These are phyloP conservation scores for Podaxis mareebaensis DNA, from an alignment of 768 basidiomycete species.

Conservation along the genomic window DNA sequence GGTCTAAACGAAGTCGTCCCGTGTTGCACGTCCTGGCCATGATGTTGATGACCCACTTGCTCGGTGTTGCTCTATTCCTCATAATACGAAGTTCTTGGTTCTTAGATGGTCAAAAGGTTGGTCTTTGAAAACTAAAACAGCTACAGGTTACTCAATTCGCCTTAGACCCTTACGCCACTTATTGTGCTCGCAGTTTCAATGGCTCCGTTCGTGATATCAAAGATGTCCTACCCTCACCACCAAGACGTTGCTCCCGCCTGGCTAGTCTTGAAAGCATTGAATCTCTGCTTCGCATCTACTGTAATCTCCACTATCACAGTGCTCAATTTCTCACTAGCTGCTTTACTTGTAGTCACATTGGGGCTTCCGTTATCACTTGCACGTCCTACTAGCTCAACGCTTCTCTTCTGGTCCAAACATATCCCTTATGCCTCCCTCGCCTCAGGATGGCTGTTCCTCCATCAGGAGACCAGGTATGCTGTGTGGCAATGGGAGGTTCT, in stretches of 20 bases:
- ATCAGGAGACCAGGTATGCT: constrained; percentile 46
- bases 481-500: constrained; percentile 80
- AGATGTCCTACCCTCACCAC: constrained; percentile 25
- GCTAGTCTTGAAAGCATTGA: constrained; percentile 65
- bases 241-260: constrained; percentile 39
- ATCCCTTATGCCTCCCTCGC: constrained; percentile 47
- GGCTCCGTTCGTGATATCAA: constrained; percentile 34
- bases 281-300: constrained; percentile 82
- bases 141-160: constrained; percentile 3
- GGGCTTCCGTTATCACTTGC: constrained; percentile 63
- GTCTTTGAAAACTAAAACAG: not conserved
- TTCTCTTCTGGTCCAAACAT: constrained; percentile 30
- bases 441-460: constrained; percentile 56
- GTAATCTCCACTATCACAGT: constrained; percentile 84
- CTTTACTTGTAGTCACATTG: constrained; percentile 62
- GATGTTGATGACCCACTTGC: constrained; percentile 54
- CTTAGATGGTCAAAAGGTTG: constrained; percentile 40
- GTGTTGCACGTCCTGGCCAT: constrained; percentile 54
- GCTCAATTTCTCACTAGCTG: constrained; percentile 91
- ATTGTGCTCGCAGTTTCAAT: constrained; percentile 22
- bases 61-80: constrained; percentile 55
- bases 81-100: constrained; percentile 47
- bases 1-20: constrained; percentile 53
- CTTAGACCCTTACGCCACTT: constrained; percentile 10
- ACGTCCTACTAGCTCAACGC: constrained; percentile 28